Conservation (phyloP, 2,329 filamentous ascomycete genomes). For the Apiospora malaysiana region DNA sequence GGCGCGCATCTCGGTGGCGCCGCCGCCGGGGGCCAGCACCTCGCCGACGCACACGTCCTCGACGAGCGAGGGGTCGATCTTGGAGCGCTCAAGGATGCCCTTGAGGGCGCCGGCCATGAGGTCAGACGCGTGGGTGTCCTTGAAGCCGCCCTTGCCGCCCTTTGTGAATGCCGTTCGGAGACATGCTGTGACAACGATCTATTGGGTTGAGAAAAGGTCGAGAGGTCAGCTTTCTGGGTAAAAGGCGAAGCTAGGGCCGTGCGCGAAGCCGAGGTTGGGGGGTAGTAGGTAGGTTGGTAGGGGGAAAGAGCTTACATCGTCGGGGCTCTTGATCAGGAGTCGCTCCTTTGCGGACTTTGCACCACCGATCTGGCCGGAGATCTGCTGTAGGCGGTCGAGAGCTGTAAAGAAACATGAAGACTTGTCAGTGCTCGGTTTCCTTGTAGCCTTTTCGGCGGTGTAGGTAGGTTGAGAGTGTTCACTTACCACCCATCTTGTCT, state of each 20-base stretch:
- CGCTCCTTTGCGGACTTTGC: conserved; percentile 55
- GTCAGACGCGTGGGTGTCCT: conserved; percentile 89
- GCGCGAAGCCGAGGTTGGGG: conserved; percentile 32
- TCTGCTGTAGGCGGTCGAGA: conserved; percentile 62
- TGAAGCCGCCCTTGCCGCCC: conserved; percentile 92
- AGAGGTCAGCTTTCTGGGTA: background rate
- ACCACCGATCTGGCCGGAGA: conserved; percentile 65
- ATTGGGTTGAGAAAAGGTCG: conserved; percentile 15
- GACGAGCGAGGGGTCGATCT: conserved; percentile 85
- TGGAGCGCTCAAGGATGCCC: conserved; percentile 81
- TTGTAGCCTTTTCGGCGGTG: background rate
- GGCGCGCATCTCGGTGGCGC: conserved; percentile 95
- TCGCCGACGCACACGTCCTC: conserved; percentile 93
- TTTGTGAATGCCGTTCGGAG: conserved; percentile 92
- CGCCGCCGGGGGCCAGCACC: conserved; percentile 90
- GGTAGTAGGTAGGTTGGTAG: background rate
- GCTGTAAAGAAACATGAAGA: conserved; percentile 43
- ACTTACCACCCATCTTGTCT: conserved; percentile 33
- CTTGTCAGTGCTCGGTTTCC: conserved; percentile 18
- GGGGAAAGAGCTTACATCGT: conserved; percentile 59
- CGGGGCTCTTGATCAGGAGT: conserved; percentile 69
- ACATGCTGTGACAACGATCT: conserved; percentile 90
- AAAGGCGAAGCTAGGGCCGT: background rate
- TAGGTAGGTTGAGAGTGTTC: background rate
- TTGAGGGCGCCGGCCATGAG: conserved; percentile 84